Conservation (phyloP, 2,329 filamentous ascomycete genomes). For the Fusarium neocosmosporiellum region DNA sequence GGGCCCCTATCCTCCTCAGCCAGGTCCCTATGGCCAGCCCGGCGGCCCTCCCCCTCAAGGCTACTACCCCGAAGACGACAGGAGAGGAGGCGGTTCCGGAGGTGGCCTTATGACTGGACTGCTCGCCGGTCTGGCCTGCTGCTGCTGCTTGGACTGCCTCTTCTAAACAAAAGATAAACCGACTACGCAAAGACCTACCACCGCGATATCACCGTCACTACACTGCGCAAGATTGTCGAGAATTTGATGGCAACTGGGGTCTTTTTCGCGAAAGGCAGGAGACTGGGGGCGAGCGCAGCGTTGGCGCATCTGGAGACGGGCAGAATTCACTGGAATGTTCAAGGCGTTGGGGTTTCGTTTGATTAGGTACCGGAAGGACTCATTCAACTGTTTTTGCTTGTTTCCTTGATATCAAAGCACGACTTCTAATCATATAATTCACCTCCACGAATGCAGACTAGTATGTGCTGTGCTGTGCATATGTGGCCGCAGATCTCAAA, state of each 20-base stretch:
- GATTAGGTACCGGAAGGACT: conserved; percentile 14
- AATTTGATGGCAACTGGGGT: background rate
- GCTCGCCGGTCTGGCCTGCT: conserved; percentile 65
- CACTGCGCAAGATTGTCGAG: background rate
- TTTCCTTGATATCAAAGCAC: conserved; percentile 31
- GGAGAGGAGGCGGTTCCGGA: conserved; percentile 44
- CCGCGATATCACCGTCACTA: conserved; percentile 9
- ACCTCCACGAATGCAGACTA: background rate
- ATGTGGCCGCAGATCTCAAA: conserved; percentile 1
- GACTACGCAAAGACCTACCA: conserved; percentile 2
- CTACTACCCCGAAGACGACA: conserved; percentile 48
- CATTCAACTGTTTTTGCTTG: conserved; percentile 25
- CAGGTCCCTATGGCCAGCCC: conserved; percentile 50
- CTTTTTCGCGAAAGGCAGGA: background rate
- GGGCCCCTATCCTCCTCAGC: conserved; percentile 50
- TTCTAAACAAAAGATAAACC: conserved; percentile 54
- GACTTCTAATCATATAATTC: conserved; percentile 36
- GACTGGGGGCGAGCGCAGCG: conserved; percentile 15
- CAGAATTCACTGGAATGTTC: conserved; percentile 19
- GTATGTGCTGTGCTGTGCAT: background rate
- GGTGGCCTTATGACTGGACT: conserved; percentile 57
- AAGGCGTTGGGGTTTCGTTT: conserved; percentile 37
- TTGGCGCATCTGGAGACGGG: conserved; percentile 23
- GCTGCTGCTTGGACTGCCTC: conserved; percentile 68
- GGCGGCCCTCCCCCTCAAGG: conserved; percentile 50